These are phyloP conservation scores for Coffea canephora DNA, from an alignment of 257 asterid genomes.

Conservation along the genomic window DNA sequence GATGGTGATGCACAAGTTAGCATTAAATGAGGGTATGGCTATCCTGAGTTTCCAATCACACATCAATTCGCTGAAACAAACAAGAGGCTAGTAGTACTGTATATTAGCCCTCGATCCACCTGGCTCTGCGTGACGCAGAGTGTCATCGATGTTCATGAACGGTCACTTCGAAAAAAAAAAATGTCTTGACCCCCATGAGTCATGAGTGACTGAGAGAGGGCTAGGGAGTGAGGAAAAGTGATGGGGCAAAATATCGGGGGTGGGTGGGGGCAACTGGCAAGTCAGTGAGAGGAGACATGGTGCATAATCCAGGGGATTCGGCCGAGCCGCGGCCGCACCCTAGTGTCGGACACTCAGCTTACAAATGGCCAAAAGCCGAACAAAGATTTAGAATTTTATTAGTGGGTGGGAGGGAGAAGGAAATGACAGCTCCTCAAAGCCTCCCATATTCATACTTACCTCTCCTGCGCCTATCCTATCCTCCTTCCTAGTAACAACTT, in stretches of 20 bases:
- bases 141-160: slow-evolving; percentile 24
- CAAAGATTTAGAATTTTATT: slow-evolving; percentile 11
- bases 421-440: slow-evolving; percentile 52
- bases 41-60: background rate
- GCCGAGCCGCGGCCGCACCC: slow-evolving; percentile 43
- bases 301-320: slow-evolving; percentile 49
- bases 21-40: background rate
- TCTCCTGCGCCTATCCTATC: background rate
- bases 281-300: slow-evolving; percentile 30
- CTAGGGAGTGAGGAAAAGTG: background rate
- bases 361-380: slow-evolving; percentile 35
- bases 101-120: background rate
- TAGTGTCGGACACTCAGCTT: slow-evolving; percentile 50
- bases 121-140: background rate
- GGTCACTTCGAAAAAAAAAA: slow-evolving; percentile 26
- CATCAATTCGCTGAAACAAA: background rate
- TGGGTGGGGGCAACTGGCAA: background rate
- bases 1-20: background rate
- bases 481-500: background rate
- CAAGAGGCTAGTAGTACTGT: too few relatives aligned
- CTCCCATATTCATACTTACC: slow-evolving; percentile 15
- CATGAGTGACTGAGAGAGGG: background rate
- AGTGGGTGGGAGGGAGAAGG: slow-evolving; percentile 22
- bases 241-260: background rate
- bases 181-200: background rate